Evolutionary conservation across 129 eudicot species (phyloP).

Genomic region (Flaveria linearis): DNA sequence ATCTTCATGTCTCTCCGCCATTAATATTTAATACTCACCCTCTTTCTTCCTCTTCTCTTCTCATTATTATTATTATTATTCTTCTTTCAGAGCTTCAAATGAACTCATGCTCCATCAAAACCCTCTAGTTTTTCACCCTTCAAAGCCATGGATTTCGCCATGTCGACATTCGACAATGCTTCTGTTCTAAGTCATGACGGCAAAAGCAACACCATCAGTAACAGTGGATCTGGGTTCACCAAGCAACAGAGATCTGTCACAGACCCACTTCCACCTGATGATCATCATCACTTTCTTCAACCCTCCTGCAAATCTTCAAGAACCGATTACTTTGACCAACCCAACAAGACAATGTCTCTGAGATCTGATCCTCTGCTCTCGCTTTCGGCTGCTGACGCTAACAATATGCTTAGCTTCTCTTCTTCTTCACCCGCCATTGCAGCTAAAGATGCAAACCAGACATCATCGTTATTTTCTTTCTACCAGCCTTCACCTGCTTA

Average conservation of each 20-base stretch:
- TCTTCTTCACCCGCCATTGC: conserved; percentile 27
- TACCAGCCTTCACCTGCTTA: conserved; percentile 43
- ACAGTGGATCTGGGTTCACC: conserved; percentile 51
- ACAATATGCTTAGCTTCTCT: conserved; percentile 61
- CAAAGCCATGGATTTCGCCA: conserved; percentile 57
- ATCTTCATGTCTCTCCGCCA: conserved; percentile 32
- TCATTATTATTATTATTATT: no score
- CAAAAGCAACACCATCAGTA: conserved; percentile 18
- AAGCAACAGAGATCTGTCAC: conserved; percentile 57
- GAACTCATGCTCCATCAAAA: conserved; percentile 37
- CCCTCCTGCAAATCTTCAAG: conserved; percentile 34
- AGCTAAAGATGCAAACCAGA: conserved; percentile 34
- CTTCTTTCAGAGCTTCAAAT: conserved; percentile 12
- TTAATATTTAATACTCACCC: conserved; percentile 8
- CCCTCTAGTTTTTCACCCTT: conserved; percentile 9
- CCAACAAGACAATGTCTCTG: conserved; percentile 36
- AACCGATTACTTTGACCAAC: conserved; percentile 37
- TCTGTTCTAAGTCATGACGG: conserved; percentile 11
- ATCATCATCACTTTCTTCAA: conserved; percentile 37
- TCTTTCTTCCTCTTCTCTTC: background rate
- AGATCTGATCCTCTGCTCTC: conserved; percentile 51
- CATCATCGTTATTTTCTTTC: conserved; percentile 35
- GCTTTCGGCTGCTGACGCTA: conserved; percentile 25
- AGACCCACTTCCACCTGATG: conserved; percentile 22
- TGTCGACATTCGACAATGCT: conserved; percentile 13